These are phyloP conservation scores for Tilletia caries DNA, from an alignment of 1,284 basidiomycete species.

Conservation along the genomic window DNA sequence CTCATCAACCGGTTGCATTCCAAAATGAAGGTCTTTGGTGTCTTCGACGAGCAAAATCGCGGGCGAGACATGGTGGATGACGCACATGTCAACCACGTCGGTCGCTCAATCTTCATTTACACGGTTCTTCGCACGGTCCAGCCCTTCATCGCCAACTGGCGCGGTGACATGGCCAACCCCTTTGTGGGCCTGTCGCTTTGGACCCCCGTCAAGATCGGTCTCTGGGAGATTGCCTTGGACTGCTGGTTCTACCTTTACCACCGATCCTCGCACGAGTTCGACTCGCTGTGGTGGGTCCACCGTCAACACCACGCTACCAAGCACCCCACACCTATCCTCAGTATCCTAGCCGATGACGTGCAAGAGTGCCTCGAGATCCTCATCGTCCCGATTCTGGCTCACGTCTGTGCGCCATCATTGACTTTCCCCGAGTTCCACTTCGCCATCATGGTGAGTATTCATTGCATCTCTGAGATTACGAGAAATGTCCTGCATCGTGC, in stretches of 20 bases:
- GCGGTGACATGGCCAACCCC: conserved; percentile 41
- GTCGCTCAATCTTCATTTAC: conserved; percentile 47
- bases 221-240: conserved; percentile 43
- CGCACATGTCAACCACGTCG: conserved; percentile 48
- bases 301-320: conserved; percentile 42
- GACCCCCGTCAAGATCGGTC: conserved; percentile 41
- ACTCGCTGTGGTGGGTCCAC: conserved; percentile 33
- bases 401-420: conserved; percentile 17
- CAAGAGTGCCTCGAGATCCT: conserved; percentile 46
- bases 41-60: conserved; percentile 47
- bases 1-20: conserved; percentile 40
- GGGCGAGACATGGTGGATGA: conserved; percentile 48
- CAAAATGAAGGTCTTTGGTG: conserved; percentile 40
- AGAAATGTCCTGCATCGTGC: conserved; percentile 18
- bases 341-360: conserved; percentile 38
- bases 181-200: conserved; percentile 36
- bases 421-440: conserved; percentile 30
- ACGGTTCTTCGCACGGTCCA: conserved; percentile 46
- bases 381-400: conserved; percentile 34
- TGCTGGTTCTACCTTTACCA: conserved; percentile 47
- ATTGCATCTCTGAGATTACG: background rate
- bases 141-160: conserved; percentile 43
- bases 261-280: conserved; percentile 38
- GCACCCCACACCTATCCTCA: conserved; percentile 38
- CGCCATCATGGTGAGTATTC: conserved; percentile 1